phyloP scores from a whole-genome alignment of 2,329 filamentous ascomycete genomes.

The Epichloe baconii region DNA sequence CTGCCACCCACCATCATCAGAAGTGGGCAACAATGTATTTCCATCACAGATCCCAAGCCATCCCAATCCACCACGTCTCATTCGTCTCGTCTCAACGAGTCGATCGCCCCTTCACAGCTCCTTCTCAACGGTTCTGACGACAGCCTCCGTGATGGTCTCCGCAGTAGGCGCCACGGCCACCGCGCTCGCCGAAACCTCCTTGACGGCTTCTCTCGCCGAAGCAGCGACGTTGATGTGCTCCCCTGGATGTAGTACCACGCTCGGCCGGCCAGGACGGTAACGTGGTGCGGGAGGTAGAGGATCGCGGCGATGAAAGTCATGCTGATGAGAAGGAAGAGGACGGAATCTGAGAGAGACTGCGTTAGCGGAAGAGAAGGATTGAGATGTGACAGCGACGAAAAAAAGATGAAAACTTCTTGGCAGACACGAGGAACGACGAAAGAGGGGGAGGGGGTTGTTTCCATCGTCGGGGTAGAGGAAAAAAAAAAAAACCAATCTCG shows the following conservation, averaged over 20 bases:
- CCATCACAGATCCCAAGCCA: not conserved
- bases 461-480: too few species aligned
- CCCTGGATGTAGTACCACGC: slow-evolving; percentile 89
- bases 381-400: not conserved
- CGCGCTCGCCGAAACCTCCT: slow-evolving; percentile 18
- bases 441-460: too few species aligned
- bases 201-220: slow-evolving; percentile 19
- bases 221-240: slow-evolving; percentile 46
- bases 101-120: slow-evolving; percentile 17
- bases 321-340: slow-evolving; percentile 80
- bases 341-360: slow-evolving; percentile 51
- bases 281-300: slow-evolving; percentile 87
- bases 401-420: too few species aligned
- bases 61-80: too few species aligned
- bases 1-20: not conserved
- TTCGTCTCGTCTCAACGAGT: too few species aligned
- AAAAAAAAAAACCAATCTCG: too few species aligned
- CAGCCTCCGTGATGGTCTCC: slow-evolving; percentile 11
- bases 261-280: slow-evolving; percentile 68
- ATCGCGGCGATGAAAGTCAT: slow-evolving; percentile 77
- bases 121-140: slow-evolving; percentile 15
- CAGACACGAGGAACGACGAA: too few species aligned
- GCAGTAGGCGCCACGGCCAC: slow-evolving; percentile 12
- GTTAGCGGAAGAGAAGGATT: not conserved
- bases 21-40: not conserved